Evolutionary conservation across 83 land plant species (phyloP), one percentile per base, ranked within the genome.

Genomic region (Picea mariana): DNA sequence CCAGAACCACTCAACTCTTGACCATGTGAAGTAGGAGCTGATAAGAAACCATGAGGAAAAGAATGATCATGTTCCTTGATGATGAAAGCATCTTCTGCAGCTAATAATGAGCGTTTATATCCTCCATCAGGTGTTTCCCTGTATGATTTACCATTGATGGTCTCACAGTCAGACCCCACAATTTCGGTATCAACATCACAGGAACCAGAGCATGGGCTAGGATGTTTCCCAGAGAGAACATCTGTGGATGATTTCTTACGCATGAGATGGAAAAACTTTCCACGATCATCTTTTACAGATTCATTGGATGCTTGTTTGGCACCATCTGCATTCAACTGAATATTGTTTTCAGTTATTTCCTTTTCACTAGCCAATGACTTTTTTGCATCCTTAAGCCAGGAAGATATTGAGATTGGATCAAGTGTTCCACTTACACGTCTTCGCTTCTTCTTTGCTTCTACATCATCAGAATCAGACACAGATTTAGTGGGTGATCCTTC

Each of bases 361-460:
- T 80, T 47, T 66, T 31, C 82, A 80, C 67, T 34, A 8, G 81
- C 82, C 66, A 78, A 67, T 47, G 58, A 61, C 34, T 62, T 80
- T 20, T 47, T 62, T 20, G 42, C 21, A 47, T 78, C 78, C 52
- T 64, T n/a, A 55, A 71, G 31, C 67, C 77, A 67, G 44, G 76
- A 42, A 67, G 81, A 62, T 20, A 82, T 60, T 52, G 78, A 42
- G 47, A 66, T 55, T 34, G 75, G 75, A 42, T 82, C 75, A 60
- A 44, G 81, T 26, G 75, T 82, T 79, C 67, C 73, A 58, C 23
- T 65, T 60, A 55, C 71, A 20, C 40, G 80, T 78, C 73, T 89
- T 90, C 58, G 58, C 75, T 65, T 86, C 31, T 83, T 83, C 61
- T 88, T 92, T 83, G 80, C 85, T 64, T 42, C 81, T 26, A 58